Conservation (phyloP, 495 filamentous ascomycete genomes). For the Beverwykella pulmonaria region DNA sequence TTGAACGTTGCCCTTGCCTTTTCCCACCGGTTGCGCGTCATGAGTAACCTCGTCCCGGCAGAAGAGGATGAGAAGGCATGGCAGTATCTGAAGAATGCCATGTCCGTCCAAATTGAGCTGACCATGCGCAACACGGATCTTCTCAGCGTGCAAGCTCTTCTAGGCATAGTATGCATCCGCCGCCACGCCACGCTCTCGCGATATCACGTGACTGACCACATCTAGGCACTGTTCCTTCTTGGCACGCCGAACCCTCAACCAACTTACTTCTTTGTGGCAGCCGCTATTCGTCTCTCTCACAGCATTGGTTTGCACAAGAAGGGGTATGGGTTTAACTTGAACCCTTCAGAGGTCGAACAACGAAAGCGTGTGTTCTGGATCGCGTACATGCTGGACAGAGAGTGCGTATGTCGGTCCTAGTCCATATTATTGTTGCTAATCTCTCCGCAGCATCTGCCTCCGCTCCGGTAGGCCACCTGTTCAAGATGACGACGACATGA, state of each 20-base stretch:
- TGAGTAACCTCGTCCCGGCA: conserved; percentile 86
- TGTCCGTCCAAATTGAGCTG: conserved; percentile 87
- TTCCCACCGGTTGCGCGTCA: conserved; percentile 87
- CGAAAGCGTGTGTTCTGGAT: conserved; percentile 98
- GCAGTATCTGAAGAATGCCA: conserved; percentile 94
- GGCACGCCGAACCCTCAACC: conserved; percentile 97
- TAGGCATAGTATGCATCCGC: conserved; percentile 76
- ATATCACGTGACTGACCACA: conserved; percentile 10
- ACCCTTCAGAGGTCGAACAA: conserved; percentile 89
- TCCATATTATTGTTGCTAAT: conserved; percentile 13
- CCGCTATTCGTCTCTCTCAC: conserved; percentile 88
- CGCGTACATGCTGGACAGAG: conserved; percentile 92
- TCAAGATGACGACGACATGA: conserved; percentile 98
- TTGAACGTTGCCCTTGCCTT: conserved; percentile 93
- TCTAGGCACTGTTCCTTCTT: conserved; percentile 84
- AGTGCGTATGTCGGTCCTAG: conserved; percentile 51
- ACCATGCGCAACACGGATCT: conserved; percentile 96
- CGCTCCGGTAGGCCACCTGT: conserved; percentile 89
- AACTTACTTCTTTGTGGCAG: conserved; percentile 88
- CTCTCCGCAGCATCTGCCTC: conserved; percentile 68
- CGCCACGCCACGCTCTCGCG: background rate
- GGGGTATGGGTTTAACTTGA: conserved; percentile 87
- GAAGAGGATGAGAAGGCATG: conserved; percentile 94
- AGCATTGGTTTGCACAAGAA: conserved; percentile 94
- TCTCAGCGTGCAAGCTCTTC: conserved; percentile 90